Conservation (phyloP, 2,329 filamentous ascomycete species). For the Akanthomyces dipterigenus region DNA sequence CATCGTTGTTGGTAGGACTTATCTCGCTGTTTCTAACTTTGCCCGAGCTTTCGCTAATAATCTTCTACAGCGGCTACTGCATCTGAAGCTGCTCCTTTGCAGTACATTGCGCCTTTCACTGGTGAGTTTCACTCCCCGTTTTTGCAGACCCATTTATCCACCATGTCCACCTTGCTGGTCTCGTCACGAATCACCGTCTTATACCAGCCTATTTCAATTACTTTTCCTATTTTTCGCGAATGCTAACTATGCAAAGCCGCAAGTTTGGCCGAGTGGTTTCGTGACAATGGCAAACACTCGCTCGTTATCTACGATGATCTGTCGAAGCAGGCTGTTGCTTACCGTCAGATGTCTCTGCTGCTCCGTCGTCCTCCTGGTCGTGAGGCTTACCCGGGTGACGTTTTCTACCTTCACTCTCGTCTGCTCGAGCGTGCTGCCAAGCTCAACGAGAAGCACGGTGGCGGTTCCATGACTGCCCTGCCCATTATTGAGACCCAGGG, state of each 20-base stretch:
- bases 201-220: neutral
- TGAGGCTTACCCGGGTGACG: conserved; percentile 99
- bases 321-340: conserved; percentile 95
- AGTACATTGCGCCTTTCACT: conserved; percentile 92
- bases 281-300: conserved; percentile 81
- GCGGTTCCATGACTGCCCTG: conserved; percentile 93
- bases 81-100: conserved; percentile 90
- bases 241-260: neutral
- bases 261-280: conserved; percentile 66
- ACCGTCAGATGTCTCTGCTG: conserved; percentile 97
- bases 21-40: too few species aligned
- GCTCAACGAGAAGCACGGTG: conserved; percentile 92
- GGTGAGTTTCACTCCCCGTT: conserved; percentile 36
- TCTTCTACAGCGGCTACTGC: conserved; percentile 97
- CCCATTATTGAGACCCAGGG: conserved; percentile 99
- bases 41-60: too few species aligned
- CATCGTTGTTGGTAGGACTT: conserved; percentile 79
- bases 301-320: conserved; percentile 92
- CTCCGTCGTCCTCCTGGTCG: conserved; percentile 96
- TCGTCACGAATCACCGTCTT: neutral
- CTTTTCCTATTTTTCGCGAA: conserved; percentile 24
- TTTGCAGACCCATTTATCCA: too few species aligned
- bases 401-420: conserved; percentile 99
- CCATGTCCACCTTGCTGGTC: too few species aligned
- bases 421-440: conserved; percentile 98